These are phyloP conservation scores for Hypoxylon sp. DNA, from an alignment of 2,329 filamentous ascomycete species.

Conservation along the genomic window DNA sequence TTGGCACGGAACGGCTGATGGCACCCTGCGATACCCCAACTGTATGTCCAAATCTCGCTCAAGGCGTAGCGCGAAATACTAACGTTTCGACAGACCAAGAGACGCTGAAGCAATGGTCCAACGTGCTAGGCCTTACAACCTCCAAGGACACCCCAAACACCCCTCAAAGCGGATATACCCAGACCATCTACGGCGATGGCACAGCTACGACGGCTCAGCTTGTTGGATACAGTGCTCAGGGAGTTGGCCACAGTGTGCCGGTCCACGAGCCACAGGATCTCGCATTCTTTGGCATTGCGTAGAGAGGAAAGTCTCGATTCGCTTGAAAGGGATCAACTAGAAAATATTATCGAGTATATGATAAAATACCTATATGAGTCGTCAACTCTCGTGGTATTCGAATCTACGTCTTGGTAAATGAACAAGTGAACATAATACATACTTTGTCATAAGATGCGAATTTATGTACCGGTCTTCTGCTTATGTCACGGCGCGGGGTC, in stretches of 20 bases:
- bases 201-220: conserved; percentile 49
- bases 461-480: not conserved
- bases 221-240: conserved; percentile 55
- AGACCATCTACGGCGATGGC: conserved; percentile 57
- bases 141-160: conserved; percentile 53
- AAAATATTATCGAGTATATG: not conserved
- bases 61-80: conserved; percentile 12
- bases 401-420: not conserved
- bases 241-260: conserved; percentile 56
- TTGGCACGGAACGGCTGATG: conserved; percentile 64
- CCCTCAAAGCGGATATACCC: conserved; percentile 57
- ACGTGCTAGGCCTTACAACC: conserved; percentile 59
- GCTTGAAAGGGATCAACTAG: not conserved
- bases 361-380: not conserved
- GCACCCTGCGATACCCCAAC: conserved; percentile 58
- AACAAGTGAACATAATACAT: not conserved
- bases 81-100: conserved; percentile 52
- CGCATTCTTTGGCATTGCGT: conserved; percentile 56
- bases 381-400: not conserved
- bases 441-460: not conserved
- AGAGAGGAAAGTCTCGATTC: not conserved
- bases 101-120: conserved; percentile 63
- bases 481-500: no score
- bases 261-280: conserved; percentile 55
- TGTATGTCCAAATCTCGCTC: conserved; percentile 46